Conservation (phyloP, 345 rosid genomes). For the Syzygium jambos region DNA sequence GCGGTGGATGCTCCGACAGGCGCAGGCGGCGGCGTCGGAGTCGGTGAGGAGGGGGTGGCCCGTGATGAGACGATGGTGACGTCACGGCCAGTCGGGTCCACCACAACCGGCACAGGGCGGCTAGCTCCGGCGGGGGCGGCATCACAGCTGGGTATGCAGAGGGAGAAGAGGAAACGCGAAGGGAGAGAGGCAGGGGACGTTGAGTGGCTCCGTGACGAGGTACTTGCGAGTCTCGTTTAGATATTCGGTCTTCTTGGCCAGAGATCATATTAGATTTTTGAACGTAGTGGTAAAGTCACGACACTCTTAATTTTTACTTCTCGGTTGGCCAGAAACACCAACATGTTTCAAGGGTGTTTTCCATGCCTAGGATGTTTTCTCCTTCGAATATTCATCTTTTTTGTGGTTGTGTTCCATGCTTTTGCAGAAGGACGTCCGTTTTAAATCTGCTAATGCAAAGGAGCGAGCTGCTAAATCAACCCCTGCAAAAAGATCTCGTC, state of each 20-base stretch:
- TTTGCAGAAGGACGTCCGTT: neutral
- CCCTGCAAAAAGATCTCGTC: neutral
- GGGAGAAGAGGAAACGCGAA: slow-evolving; percentile 51
- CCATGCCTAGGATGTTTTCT: neutral
- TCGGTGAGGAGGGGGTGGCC: neutral
- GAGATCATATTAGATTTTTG: neutral
- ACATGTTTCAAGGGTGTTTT: neutral
- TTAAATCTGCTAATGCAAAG: neutral
- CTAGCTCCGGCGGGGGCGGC: neutral
- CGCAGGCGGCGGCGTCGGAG: neutral
- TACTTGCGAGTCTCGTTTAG: neutral
- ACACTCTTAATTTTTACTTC: neutral
- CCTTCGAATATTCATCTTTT: neutral
- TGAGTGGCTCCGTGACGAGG: slow-evolving; percentile 10
- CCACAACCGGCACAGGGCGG: neutral
- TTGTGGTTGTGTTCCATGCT: neutral
- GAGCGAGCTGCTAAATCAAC: neutral
- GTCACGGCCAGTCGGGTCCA: neutral
- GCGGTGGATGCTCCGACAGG: neutral
- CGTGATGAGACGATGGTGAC: neutral
- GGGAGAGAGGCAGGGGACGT: slow-evolving; percentile 43
- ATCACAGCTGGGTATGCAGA: neutral
- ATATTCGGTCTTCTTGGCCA: neutral
- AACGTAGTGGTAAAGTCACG: neutral
- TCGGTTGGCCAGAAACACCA: neutral